Conservation (phyloP, 2,329 filamentous ascomycete species). For the Chaetothyriales sp. region DNA sequence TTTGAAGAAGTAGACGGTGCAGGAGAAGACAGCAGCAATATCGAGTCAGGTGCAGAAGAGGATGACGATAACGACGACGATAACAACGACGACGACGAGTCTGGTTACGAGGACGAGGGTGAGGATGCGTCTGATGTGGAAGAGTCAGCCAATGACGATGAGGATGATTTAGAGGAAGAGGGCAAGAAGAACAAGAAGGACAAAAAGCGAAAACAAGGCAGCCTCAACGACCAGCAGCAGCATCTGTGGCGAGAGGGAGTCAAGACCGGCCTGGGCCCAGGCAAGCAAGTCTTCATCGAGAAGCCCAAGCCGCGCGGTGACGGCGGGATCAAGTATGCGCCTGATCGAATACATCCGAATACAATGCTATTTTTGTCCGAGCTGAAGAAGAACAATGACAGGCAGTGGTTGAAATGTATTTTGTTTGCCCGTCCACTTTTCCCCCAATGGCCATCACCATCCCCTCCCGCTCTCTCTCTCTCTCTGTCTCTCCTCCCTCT, state of each 20-base stretch:
- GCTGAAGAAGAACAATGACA: slow-evolving; percentile 44
- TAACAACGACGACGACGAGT: too few relatives aligned
- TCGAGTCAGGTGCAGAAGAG: slow-evolving; percentile 10
- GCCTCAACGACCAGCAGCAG: too few relatives aligned
- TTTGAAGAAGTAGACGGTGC: slow-evolving; percentile 24
- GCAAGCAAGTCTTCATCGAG: slow-evolving; percentile 46
- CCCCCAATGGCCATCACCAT: too few relatives aligned
- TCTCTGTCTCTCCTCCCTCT: too few relatives aligned
- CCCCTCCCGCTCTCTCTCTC: too few relatives aligned
- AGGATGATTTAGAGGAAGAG: slow-evolving; percentile 21
- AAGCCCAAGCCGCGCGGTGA: slow-evolving; percentile 47
- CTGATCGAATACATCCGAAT: slow-evolving; percentile 47
- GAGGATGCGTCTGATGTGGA: slow-evolving; percentile 24
- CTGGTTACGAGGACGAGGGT: slow-evolving; percentile 32
- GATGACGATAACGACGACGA: neutral
- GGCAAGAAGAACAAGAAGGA: slow-evolving; percentile 16
- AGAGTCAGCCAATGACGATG: slow-evolving; percentile 14
- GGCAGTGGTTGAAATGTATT: slow-evolving; percentile 49
- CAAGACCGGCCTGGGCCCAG: slow-evolving; percentile 40
- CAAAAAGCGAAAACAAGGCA: slow-evolving; percentile 24
- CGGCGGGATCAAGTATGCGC: slow-evolving; percentile 42
- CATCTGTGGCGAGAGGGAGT: slow-evolving; percentile 44
- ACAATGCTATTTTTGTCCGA: slow-evolving; percentile 47
- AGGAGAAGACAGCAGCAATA: slow-evolving; percentile 21
- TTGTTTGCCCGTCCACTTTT: slow-evolving; percentile 1